Evolutionary conservation across 495 filamentous ascomycete genomes (phyloP).

Genomic region (Aspergillus homomorphus): DNA sequence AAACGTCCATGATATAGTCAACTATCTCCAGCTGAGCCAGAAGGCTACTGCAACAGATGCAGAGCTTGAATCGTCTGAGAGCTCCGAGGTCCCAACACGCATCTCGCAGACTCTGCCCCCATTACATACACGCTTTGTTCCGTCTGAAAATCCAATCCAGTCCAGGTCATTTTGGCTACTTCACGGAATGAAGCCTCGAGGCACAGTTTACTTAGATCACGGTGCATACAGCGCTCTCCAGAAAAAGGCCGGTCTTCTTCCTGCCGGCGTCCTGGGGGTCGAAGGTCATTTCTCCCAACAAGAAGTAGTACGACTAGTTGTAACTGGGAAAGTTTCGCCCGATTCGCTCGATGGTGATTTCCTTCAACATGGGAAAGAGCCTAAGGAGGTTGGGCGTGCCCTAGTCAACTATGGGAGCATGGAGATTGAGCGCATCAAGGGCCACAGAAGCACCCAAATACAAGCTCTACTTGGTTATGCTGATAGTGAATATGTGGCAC

Average conservation of each 20-base stretch:
- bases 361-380: constrained; percentile 43
- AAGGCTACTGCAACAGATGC: constrained; percentile 17
- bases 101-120: constrained; percentile 44
- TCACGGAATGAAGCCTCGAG: constrained; percentile 87
- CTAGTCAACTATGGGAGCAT: constrained; percentile 86
- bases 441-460: constrained; percentile 78
- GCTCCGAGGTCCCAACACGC: constrained; percentile 16
- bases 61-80: constrained; percentile 18
- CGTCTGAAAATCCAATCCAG: constrained; percentile 79
- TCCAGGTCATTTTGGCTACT: constrained; percentile 97
- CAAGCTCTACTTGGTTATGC: constrained; percentile 77
- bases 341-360: constrained; percentile 43
- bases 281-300: constrained; percentile 86
- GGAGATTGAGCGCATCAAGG: constrained; percentile 82
- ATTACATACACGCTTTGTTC: constrained; percentile 89
- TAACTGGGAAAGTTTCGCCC: constrained; percentile 56
- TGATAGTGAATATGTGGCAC: constrained; percentile 90
- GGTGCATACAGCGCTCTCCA: constrained; percentile 77
- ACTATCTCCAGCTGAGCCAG: constrained; percentile 65
- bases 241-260: constrained; percentile 83
- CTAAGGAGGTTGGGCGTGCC: constrained; percentile 83
- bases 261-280: constrained; percentile 85
- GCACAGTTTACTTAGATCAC: constrained; percentile 85
- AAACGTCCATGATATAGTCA: constrained; percentile 86
- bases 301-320: constrained; percentile 81